phyloP scores from a whole-genome alignment of 305 asterid genomes.

The Coffea humblotiana region DNA sequence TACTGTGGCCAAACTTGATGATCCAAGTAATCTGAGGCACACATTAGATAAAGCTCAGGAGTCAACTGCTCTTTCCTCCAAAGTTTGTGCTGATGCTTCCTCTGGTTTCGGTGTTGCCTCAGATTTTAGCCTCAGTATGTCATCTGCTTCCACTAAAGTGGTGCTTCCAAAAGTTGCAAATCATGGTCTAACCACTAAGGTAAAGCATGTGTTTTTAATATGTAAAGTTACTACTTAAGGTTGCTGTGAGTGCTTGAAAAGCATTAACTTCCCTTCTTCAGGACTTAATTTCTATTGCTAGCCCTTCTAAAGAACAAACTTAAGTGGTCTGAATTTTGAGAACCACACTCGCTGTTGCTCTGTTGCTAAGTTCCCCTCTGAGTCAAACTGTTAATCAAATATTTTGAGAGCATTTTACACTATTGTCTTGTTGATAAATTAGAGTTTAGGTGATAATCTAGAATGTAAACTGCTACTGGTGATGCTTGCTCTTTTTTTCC shows the following conservation, averaged over 20 bases:
- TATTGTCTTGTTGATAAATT: no score
- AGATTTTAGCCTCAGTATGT: slow-evolving; percentile 42
- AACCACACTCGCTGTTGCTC: neutral
- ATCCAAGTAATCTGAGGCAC: slow-evolving; percentile 30
- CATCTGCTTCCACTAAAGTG: slow-evolving; percentile 41
- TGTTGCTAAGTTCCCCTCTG: neutral
- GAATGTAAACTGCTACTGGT: neutral
- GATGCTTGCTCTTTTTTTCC: neutral
- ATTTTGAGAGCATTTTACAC: neutral
- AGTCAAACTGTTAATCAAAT: neutral
- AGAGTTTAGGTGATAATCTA: neutral
- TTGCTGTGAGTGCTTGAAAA: slow-evolving; percentile 3
- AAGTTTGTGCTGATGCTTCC: slow-evolving; percentile 32
- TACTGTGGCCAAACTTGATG: slow-evolving; percentile 29
- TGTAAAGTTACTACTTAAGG: slow-evolving; percentile 8
- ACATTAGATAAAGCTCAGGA: slow-evolving; percentile 31
- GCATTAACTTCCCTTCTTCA: neutral
- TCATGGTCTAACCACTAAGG: slow-evolving; percentile 46
- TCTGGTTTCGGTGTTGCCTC: slow-evolving; percentile 32
- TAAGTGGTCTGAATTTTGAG: neutral
- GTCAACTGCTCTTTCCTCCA: slow-evolving; percentile 30
- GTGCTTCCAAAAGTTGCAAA: slow-evolving; percentile 43
- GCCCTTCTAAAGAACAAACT: neutral
- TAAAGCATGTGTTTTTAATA: slow-evolving; percentile 27
- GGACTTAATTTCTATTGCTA: slow-evolving; percentile 4